Conservation (phyloP, 768 basidiomycete species). For the Lentinus brumalis region DNA sequence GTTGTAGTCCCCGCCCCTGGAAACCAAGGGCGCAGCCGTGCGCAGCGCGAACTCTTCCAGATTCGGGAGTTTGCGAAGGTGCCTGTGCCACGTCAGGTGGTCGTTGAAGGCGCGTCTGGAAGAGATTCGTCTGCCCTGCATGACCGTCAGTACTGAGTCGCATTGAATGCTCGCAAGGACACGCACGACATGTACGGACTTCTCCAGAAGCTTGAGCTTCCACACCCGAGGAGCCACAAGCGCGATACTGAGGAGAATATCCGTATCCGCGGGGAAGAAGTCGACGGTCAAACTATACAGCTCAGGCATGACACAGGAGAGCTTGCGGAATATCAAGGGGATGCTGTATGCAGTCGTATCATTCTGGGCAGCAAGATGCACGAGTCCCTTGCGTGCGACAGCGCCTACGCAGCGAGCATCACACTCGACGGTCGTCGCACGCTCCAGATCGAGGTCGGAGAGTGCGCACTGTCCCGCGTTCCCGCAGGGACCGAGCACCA, state of each 20-base stretch:
- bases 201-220: neutral
- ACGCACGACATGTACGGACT: neutral
- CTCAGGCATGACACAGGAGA: no score
- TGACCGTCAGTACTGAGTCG: neutral
- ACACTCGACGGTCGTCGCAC: no score
- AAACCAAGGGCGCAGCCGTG: neutral
- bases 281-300: neutral
- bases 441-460: no score
- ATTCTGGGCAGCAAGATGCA: no score
- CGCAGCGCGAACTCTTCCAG: neutral
- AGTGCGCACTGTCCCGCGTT: no score
- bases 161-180: no score
- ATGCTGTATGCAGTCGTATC: no score
- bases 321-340: no score
- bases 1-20: no score
- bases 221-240: neutral
- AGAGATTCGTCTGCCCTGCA: neutral
- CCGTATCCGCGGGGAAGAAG: neutral
- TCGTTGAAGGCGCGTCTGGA: neutral
- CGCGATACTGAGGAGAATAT: neutral
- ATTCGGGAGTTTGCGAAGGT: neutral
- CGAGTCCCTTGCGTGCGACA: no score
- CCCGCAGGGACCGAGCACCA: no score
- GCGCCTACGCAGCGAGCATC: no score
- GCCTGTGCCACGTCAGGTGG: neutral